Evolutionary conservation across 257 asterid species (phyloP).

Genomic region (Solanum lignicaule): DNA sequence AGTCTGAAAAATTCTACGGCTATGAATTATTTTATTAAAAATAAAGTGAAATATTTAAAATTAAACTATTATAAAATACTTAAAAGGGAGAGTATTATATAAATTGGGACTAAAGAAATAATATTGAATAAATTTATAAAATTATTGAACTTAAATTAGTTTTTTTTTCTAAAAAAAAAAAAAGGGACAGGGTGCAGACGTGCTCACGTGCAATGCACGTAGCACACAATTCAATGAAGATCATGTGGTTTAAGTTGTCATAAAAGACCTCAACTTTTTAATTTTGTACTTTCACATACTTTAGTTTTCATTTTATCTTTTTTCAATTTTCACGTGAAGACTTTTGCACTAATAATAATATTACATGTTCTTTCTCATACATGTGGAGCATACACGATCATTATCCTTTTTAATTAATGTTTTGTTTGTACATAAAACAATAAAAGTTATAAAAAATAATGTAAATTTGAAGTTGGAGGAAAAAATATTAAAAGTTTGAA

Average conservation of each 20-base stretch:
- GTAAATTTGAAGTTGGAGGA: neutral
- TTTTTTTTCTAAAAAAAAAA: too few species aligned
- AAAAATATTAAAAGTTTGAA: neutral
- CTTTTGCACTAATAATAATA: neutral
- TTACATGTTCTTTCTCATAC: neutral
- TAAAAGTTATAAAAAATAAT: neutral
- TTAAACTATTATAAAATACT: neutral
- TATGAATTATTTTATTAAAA: neutral
- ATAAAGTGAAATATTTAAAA: neutral
- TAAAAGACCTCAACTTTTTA: neutral
- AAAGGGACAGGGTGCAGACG: neutral
- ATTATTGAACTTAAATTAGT: neutral
- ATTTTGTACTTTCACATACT: neutral
- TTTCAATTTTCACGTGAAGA: neutral
- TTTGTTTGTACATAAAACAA: neutral
- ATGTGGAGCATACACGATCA: neutral
- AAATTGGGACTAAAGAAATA: neutral
- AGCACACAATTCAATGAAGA: neutral
- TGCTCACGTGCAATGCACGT: slow-evolving; percentile 4
- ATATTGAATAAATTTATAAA: neutral
- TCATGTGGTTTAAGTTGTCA: neutral
- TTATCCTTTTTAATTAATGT: neutral
- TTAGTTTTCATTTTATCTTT: neutral
- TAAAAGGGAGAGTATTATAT: neutral
- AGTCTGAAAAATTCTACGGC: neutral